These are phyloP conservation scores for Persicaria maculosa DNA, from an alignment of 148 eudicot species.

Conservation along the genomic window DNA sequence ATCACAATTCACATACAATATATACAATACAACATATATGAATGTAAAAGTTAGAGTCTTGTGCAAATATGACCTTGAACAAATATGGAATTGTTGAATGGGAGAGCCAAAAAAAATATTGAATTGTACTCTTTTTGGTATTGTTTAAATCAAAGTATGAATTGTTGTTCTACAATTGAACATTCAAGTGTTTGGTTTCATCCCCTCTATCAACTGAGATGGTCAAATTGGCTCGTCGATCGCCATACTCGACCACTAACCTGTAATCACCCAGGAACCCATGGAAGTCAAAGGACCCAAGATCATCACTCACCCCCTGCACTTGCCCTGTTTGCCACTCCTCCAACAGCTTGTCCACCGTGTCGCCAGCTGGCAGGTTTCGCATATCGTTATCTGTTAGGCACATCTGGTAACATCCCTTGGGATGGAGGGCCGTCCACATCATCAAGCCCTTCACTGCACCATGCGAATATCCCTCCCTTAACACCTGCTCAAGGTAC, in stretches of 20 bases:
- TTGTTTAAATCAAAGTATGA: neutral
- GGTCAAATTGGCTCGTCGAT: slow-evolving; percentile 33
- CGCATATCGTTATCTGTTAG: slow-evolving; percentile 51
- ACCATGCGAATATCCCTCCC: slow-evolving; percentile 76
- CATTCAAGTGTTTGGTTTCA: slow-evolving; percentile 62
- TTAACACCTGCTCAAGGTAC: slow-evolving; percentile 56
- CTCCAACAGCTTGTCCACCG: slow-evolving; percentile 55
- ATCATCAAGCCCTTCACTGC: slow-evolving; percentile 68
- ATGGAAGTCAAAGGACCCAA: slow-evolving; percentile 57
- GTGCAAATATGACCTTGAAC: too few relatives aligned
- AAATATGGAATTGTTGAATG: too few relatives aligned
- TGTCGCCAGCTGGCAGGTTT: slow-evolving; percentile 74
- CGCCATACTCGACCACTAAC: slow-evolving; percentile 29
- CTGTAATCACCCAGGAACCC: slow-evolving; percentile 73
- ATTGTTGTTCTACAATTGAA: slow-evolving; percentile 35
- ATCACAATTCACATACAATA: too few relatives aligned
- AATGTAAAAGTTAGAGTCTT: too few relatives aligned
- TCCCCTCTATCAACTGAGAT: slow-evolving; percentile 47
- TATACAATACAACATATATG: too few relatives aligned
- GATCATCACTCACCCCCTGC: slow-evolving; percentile 41
- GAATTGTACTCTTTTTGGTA: too few relatives aligned
- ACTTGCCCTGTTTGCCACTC: slow-evolving; percentile 62
- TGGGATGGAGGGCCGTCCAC: slow-evolving; percentile 60
- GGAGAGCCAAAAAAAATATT: too few relatives aligned
- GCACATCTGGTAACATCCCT: slow-evolving; percentile 89